Evolutionary conservation across 148 eudicot species (phyloP), one percentile per base, ranked within the genome.

Genomic region (Spergularia bocconei): DNA sequence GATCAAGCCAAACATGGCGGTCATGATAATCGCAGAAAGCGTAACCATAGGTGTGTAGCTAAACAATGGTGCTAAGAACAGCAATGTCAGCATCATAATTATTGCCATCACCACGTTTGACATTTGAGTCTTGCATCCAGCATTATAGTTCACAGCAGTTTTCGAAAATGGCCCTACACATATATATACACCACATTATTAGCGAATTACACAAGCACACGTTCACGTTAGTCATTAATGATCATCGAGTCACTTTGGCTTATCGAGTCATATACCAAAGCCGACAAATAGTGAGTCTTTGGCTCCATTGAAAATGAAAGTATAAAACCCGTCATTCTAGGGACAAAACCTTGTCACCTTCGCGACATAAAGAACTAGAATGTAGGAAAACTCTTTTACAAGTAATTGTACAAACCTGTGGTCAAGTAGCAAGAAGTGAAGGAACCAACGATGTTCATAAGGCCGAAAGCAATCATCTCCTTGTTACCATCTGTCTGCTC

Each of bases 381-480:
- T 44, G 48, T 44, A 44, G 10, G 48, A 44, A 44, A 6, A 6
- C 6, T 44, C 1, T 44, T 5, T 44, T 44, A 13, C 14, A 29
- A 62, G 21, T 11, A 48, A 7, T 16, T 15, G 25, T 50, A 52
- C 71, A 51, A 48, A 93, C 98, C 98, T 21, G 97, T 95, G 25
- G 97, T 95, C 39, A 95, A 79, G 82, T 95, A 95, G 79, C 99
- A 95, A 19, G 97, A 92, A 57, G 96, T 92, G 65, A 89, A 78
- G 15, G 99, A 95, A 66, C 99, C 99, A 73, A 89, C 79, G 13
- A 95, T 85, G 81, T 95, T 95, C 99, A 95, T 95, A 14, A 95
- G 82, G 4, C 99, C 99, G 54, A 89, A 92, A 56, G 99, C 99
- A 3, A 92, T 82, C 91, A 95, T 92, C 85, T 95, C 98, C 63